Evolutionary conservation across 176 grass and related monocot genomes (phyloP).

Genomic region (Lolium rigidum): DNA sequence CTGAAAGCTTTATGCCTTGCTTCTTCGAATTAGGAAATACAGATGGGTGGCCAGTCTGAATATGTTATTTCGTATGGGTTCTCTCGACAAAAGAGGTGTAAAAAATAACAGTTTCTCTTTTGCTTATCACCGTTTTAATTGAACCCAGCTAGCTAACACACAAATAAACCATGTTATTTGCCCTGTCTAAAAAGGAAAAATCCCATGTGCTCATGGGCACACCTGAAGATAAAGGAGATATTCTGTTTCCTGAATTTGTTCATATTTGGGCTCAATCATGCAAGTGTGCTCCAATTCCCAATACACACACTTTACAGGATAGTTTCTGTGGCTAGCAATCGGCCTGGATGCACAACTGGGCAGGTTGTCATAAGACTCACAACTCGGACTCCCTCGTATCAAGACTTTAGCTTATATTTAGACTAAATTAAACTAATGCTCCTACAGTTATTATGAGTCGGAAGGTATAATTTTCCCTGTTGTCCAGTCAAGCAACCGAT

Average conservation of each 20-base stretch:
- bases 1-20: too few relatives aligned
- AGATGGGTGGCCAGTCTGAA: neutral
- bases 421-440: too few relatives aligned
- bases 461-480: neutral
- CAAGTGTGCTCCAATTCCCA: constrained; percentile 21
- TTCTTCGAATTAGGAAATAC: too few relatives aligned
- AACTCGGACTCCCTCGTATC: neutral
- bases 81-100: neutral
- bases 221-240: neutral
- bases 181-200: neutral
- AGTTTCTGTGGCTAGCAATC: neutral
- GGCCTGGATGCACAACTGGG: neutral
- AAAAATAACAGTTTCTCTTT: neutral
- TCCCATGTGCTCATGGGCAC: neutral
- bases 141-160: neutral
- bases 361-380: neutral
- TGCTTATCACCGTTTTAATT: neutral
- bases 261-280: constrained; percentile 2
- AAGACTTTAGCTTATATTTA: too few relatives aligned
- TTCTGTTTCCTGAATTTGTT: neutral
- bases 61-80: neutral
- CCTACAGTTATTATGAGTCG: too few relatives aligned
- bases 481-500: constrained; percentile 14
- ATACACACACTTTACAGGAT: neutral
- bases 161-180: neutral